Percentiles rank a stretch among this genome's conserved stretches.
Evolutionary conservation across 495 filamentous ascomycete genomes (phyloP).

Genomic region (Neurospora sp.): DNA sequence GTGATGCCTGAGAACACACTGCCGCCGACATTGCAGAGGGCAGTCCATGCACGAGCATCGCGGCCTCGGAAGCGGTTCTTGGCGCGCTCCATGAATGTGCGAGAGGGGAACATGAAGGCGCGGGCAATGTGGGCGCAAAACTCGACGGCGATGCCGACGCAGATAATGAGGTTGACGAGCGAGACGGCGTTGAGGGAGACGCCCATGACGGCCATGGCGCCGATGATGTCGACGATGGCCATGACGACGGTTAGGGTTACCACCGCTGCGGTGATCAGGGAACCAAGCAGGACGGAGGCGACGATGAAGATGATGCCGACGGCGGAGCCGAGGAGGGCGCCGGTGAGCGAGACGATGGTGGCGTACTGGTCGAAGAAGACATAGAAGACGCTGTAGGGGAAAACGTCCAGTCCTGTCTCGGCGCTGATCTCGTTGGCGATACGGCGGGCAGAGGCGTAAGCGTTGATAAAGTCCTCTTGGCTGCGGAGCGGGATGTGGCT

Average conservation of each 20-base stretch:
- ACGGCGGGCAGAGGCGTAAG: slow-evolving; percentile 81
- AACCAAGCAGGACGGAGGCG: slow-evolving; percentile 71
- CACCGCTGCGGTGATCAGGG: slow-evolving; percentile 67
- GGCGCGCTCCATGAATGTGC: slow-evolving; percentile 64
- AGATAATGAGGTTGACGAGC: slow-evolving; percentile 95
- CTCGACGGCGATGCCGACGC: slow-evolving; percentile 89
- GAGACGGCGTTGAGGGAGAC: slow-evolving; percentile 95
- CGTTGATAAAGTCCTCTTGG: slow-evolving; percentile 88
- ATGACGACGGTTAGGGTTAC: slow-evolving; percentile 80
- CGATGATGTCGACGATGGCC: slow-evolving; percentile 91
- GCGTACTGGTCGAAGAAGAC: slow-evolving; percentile 98
- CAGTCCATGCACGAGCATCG: slow-evolving; percentile 83
- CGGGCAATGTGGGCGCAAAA: slow-evolving; percentile 96
- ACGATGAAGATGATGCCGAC: slow-evolving; percentile 74
- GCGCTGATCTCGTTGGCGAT: slow-evolving; percentile 66
- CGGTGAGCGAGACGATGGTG: slow-evolving; percentile 68
- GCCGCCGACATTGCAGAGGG: slow-evolving; percentile 84
- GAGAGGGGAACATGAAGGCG: slow-evolving; percentile 87
- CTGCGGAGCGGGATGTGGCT: slow-evolving; percentile 74
- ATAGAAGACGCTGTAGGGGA: slow-evolving; percentile 94
- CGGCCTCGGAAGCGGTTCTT: slow-evolving; percentile 57
- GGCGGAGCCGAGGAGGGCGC: slow-evolving; percentile 68
- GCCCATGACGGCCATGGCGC: slow-evolving; percentile 78
- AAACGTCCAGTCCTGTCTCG: slow-evolving; percentile 63
- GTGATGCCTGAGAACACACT: slow-evolving; percentile 95